phyloP scores from a whole-genome alignment of 2,329 filamentous ascomycete species.

The Boeremia lycopersici region DNA sequence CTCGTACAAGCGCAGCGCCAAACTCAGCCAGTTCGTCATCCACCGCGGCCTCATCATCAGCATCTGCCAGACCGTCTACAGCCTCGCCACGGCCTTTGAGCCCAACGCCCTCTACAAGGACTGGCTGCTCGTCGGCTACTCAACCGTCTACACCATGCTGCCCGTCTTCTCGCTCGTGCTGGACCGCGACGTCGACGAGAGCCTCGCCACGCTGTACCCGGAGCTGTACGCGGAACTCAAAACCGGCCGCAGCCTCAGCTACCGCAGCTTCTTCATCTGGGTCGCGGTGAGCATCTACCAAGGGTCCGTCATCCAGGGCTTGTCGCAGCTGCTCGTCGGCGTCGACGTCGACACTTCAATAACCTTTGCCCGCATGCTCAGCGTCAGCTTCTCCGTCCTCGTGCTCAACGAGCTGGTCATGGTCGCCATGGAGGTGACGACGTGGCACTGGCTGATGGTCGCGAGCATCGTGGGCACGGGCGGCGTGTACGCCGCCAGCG shows the following conservation, averaged over 20 bases:
- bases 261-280: conserved; percentile 97
- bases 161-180: conserved; percentile 93
- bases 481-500: conserved; percentile 75
- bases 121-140: conserved; percentile 96
- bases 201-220: conserved; percentile 90
- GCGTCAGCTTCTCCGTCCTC: conserved; percentile 88
- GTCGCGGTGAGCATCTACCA: conserved; percentile 95
- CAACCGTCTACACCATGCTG: conserved; percentile 91
- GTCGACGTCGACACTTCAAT: conserved; percentile 55
- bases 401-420: conserved; percentile 95
- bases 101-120: conserved; percentile 92
- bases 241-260: conserved; percentile 81
- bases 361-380: conserved; percentile 69
- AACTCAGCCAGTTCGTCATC: conserved; percentile 97
- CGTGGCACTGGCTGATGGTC: conserved; percentile 95
- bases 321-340: conserved; percentile 84
- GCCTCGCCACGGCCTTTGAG: conserved; percentile 88
- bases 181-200: conserved; percentile 93
- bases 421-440: conserved; percentile 95
- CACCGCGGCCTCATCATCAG: conserved; percentile 94
- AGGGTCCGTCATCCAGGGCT: conserved; percentile 92
- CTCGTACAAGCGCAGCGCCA: conserved; percentile 93
- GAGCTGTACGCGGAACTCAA: conserved; percentile 99
- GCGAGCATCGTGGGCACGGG: conserved; percentile 82
- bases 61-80: conserved; percentile 97